Conservation (phyloP, 768 basidiomycete species). For the Lactifluus volemus region DNA sequence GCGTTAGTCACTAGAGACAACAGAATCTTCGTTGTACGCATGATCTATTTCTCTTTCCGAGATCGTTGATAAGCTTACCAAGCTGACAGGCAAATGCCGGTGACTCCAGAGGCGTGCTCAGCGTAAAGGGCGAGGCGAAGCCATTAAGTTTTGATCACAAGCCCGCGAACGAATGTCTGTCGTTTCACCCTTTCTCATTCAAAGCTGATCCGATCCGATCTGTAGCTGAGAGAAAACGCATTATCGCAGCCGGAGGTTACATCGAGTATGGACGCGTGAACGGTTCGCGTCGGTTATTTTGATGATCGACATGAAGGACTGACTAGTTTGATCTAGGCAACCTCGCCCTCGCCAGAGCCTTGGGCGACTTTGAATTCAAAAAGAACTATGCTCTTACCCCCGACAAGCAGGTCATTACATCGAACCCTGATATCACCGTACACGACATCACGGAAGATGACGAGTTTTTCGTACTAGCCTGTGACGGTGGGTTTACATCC, state of each 20-base stretch:
- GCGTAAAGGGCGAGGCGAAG: constrained; percentile 77
- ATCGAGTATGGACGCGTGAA: constrained; percentile 97
- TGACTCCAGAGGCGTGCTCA: constrained; percentile 87
- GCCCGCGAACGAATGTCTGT: constrained; percentile 74
- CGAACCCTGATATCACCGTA: constrained; percentile 81
- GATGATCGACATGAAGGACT: neutral
- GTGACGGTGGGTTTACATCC: constrained; percentile 62
- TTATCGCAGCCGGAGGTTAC: constrained; percentile 86
- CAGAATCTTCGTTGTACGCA: constrained; percentile 71
- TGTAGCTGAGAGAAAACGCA: constrained; percentile 75
- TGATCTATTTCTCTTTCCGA: neutral
- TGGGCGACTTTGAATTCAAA: constrained; percentile 99
- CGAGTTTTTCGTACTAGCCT: constrained; percentile 94
- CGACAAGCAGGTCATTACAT: constrained; percentile 91
- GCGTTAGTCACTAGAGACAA: constrained; percentile 71
- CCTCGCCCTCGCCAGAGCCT: constrained; percentile 86
- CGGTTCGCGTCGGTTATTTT: constrained; percentile 38
- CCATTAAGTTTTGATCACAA: constrained; percentile 94
- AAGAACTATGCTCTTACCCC: constrained; percentile 75
- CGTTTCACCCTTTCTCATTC: neutral
- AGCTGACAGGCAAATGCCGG: constrained; percentile 84
- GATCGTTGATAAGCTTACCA: neutral
- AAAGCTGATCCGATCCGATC: constrained; percentile 4
- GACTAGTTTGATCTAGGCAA: constrained; percentile 52
- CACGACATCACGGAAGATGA: constrained; percentile 84